A percentile compares a stretch with the other conserved stretches of the same genome.
Conservation (phyloP, 2,329 filamentous ascomycete genomes). For the Westerdykella sp. region DNA sequence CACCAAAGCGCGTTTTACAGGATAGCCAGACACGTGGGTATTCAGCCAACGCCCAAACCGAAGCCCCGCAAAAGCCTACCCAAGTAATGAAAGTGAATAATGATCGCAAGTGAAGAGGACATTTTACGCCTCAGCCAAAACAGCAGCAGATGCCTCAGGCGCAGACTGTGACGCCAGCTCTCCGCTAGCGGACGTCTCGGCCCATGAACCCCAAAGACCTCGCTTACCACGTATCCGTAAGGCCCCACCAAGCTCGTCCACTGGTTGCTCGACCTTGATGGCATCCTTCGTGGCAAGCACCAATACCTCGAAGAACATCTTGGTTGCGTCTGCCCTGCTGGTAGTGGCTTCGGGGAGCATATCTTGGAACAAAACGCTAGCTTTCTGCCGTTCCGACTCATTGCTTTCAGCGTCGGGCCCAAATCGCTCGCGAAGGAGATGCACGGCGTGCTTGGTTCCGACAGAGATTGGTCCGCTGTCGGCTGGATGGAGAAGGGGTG, state of each 20-base stretch:
- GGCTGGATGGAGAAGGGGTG: conserved; percentile 68
- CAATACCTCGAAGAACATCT: conserved; percentile 98
- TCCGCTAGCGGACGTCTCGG: conserved; percentile 58
- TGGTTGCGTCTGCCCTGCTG: conserved; percentile 84
- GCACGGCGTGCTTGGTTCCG: conserved; percentile 91
- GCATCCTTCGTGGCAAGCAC: conserved; percentile 97
- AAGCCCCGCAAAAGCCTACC: conserved; percentile 3
- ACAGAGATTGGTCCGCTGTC: conserved; percentile 83
- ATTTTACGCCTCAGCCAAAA: conserved; percentile 13
- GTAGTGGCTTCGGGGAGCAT: conserved; percentile 77
- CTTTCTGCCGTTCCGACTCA: conserved; percentile 66
- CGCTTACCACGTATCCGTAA: conserved; percentile 85
- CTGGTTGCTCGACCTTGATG: conserved; percentile 86
- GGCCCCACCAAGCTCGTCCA: conserved; percentile 64
- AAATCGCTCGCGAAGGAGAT: conserved; percentile 84
- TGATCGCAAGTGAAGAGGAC: neutral
- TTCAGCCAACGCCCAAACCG: conserved; percentile 25
- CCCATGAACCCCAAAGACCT: conserved; percentile 96
- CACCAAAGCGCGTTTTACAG: no score
- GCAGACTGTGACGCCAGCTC: conserved; percentile 35
- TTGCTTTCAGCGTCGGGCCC: conserved; percentile 63
- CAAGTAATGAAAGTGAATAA: neutral
- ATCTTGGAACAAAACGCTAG: conserved; percentile 80
- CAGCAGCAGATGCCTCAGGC: conserved; percentile 15
- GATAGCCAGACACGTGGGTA: conserved; percentile 19